Evolutionary conservation across 2,329 filamentous ascomycete species (phyloP).

Genomic region (Colletotrichum gigasporum): DNA sequence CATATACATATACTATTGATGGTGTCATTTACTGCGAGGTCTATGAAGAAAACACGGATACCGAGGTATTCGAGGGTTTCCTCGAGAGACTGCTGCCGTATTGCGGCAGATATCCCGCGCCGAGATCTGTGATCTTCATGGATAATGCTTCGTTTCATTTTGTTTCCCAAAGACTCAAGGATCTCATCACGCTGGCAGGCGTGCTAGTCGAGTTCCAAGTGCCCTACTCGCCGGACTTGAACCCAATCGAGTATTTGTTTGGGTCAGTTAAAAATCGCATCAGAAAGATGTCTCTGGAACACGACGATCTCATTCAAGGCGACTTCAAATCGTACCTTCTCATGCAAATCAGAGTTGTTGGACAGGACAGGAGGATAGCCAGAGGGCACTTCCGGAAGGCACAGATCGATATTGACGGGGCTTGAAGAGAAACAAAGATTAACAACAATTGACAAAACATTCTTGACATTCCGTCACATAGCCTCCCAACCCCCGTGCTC

Average conservation of each 20-base stretch:
- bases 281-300: conserved; percentile 27
- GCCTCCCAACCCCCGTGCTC: background rate
- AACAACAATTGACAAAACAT: too few species aligned
- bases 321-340: conserved; percentile 35
- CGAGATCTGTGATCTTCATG: conserved; percentile 34
- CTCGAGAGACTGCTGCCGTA: conserved; percentile 31
- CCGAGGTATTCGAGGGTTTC: conserved; percentile 29
- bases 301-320: conserved; percentile 33
- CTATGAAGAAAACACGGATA: conserved; percentile 32
- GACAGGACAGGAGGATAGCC: conserved; percentile 28
- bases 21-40: conserved; percentile 31
- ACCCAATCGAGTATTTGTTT: conserved; percentile 32
- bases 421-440: conserved; percentile 2
- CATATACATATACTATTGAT: conserved; percentile 23
- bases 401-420: background rate
- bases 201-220: conserved; percentile 27
- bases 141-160: conserved; percentile 34
- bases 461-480: background rate
- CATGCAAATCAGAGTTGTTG: conserved; percentile 33
- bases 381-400: conserved; percentile 29
- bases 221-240: conserved; percentile 30
- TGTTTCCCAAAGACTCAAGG: conserved; percentile 24
- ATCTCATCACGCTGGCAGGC: conserved; percentile 24
- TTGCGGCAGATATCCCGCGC: conserved; percentile 31
- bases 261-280: conserved; percentile 32